Base-by-base conservation (phyloP, 768 basidiomycete genomes). In the Russula brevipes region DNA sequence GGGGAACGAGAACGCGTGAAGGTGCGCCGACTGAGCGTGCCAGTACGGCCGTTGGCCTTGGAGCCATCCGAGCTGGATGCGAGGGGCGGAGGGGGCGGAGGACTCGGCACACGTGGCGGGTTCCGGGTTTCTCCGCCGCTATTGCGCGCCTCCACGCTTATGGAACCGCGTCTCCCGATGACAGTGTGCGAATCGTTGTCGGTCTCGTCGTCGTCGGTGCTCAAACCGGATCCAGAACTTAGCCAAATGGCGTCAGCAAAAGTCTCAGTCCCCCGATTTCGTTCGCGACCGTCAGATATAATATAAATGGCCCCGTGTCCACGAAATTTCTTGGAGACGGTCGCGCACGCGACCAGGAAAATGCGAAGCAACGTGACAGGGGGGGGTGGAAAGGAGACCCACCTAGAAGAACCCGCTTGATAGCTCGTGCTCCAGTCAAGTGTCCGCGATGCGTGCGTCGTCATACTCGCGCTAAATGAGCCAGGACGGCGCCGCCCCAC, bases 351-450 rank as follows among this genome's bases (percentile, higher is more conserved):
- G 39, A 57, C 19, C 19, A 14, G n/a, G 0, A 35, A 33, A 44
- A 44, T 8, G 44, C 12, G 50, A 14, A 16, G 55, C 6, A 17
- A 4, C 7, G 24, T 17, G 39, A 44, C 9, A 30, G 31, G 8
- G 7, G 17, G 8, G 41, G 1, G 8, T 6, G 45, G 19, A 63
- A 41, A 30, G 16, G 30, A n/a, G 45, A 69, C 82, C 65, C 69
- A 88, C 89, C 87, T 84, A 10, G 89, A 91, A 39, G 89, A 89
- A 50, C 91, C 91, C 35, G 86, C 91, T 62, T 91, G 87, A 74
- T 93, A 93, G 68, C 90, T 92, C 12, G 90, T 91, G 70, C 89
- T 93, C 85, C 90, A 84, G 68, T 86, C 90, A 68, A 85, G 70
- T 63, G 73, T 74, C 61, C 75, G 73, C 45, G 68, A 66, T 35